Evolutionary conservation across 768 basidiomycete genomes (phyloP).

Genomic region (Scleroderma citrinum): DNA sequence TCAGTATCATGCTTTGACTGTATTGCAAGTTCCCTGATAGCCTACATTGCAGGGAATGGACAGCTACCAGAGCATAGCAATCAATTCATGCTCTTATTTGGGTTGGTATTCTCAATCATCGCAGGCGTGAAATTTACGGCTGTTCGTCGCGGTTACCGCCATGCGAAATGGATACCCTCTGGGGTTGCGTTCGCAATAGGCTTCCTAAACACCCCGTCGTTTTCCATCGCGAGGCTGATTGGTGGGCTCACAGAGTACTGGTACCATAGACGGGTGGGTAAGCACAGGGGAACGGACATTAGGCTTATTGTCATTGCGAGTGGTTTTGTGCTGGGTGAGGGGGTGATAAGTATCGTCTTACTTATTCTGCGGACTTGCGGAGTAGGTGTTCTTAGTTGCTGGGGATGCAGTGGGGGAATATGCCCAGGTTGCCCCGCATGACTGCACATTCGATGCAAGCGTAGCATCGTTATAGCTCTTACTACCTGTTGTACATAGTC

Average conservation of each 20-base stretch:
- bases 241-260: slow-evolving; percentile 80
- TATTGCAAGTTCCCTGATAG: slow-evolving; percentile 1
- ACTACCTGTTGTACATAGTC: too few species aligned
- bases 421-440: slow-evolving; percentile 61
- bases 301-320: slow-evolving; percentile 82
- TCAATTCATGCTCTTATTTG: slow-evolving; percentile 77
- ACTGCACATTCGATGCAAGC: neutral
- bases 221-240: slow-evolving; percentile 85
- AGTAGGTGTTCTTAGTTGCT: slow-evolving; percentile 72
- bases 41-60: slow-evolving; percentile 57
- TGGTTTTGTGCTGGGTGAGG: slow-evolving; percentile 95
- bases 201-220: slow-evolving; percentile 92
- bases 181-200: slow-evolving; percentile 95
- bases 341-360: slow-evolving; percentile 78
- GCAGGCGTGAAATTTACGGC: slow-evolving; percentile 64
- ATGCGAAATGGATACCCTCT: slow-evolving; percentile 80
- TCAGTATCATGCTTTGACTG: slow-evolving; percentile 31
- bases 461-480: too few species aligned
- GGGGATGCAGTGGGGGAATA: slow-evolving; percentile 75
- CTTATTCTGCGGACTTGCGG: slow-evolving; percentile 71
- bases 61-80: slow-evolving; percentile 71
- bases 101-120: slow-evolving; percentile 59
- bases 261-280: slow-evolving; percentile 50
- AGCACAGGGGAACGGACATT: slow-evolving; percentile 52
- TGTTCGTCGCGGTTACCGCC: slow-evolving; percentile 40